phyloP scores from a whole-genome alignment of 2,329 filamentous ascomycete species.

The Dactylellina parvicollis region DNA sequence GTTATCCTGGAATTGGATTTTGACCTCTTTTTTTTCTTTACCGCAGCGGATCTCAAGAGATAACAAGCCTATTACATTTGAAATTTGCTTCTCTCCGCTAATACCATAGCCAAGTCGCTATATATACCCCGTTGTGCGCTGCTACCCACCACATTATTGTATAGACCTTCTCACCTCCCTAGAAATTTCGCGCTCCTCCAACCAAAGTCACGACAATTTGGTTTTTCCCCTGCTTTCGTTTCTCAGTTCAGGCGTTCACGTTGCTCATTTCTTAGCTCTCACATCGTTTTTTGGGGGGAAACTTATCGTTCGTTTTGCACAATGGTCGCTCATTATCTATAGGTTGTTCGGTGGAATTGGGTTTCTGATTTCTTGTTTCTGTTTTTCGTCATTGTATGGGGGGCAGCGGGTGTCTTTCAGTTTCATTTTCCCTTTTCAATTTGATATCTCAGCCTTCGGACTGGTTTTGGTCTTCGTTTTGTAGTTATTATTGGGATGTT shows the following conservation, averaged over 20 bases:
- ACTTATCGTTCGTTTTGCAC: slow-evolving; percentile 18
- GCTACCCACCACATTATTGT: slow-evolving; percentile 23
- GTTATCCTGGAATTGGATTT: neutral
- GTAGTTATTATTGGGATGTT: slow-evolving; percentile 28
- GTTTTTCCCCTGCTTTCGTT: slow-evolving; percentile 18
- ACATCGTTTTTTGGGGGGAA: slow-evolving; percentile 7
- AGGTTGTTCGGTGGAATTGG: slow-evolving; percentile 35
- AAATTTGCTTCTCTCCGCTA: slow-evolving; percentile 13
- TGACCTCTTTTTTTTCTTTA: neutral
- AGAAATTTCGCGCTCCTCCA: slow-evolving; percentile 29
- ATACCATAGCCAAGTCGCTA: slow-evolving; percentile 6
- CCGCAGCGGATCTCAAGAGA: neutral
- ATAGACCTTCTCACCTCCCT: slow-evolving; percentile 47
- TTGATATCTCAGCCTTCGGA: slow-evolving; percentile 15
- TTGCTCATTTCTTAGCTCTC: slow-evolving; percentile 1
- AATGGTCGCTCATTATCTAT: slow-evolving; percentile 31
- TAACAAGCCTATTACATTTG: neutral
- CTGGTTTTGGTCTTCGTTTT: slow-evolving; percentile 30
- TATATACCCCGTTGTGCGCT: slow-evolving; percentile 11
- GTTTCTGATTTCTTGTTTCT: slow-evolving; percentile 31
- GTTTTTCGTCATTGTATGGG: slow-evolving; percentile 26
- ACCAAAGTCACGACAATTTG: slow-evolving; percentile 50
- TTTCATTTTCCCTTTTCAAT: slow-evolving; percentile 19
- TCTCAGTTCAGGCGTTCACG: slow-evolving; percentile 41
- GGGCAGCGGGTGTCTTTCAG: slow-evolving; percentile 51